Conservation (phyloP, 306 rosid genomes). For the Trichosanthes cucumerina region DNA sequence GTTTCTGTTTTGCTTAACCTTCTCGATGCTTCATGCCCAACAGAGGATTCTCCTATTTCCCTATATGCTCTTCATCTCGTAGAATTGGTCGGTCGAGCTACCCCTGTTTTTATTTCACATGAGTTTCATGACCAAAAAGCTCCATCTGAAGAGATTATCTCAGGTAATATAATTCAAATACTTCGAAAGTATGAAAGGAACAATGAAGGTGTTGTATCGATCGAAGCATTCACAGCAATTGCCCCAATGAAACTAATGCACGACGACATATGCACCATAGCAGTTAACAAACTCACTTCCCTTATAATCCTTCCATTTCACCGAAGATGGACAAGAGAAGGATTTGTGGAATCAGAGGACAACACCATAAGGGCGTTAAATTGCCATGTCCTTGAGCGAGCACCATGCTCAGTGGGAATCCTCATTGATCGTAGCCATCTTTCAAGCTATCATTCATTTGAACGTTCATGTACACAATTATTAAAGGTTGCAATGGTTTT, state of each 20-base stretch:
- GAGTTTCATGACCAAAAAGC: conserved; percentile 20
- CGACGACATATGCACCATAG: conserved; percentile 43
- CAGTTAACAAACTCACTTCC: conserved; percentile 29
- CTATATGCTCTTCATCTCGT: conserved; percentile 44
- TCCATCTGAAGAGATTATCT: background rate
- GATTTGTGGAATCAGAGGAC: conserved; percentile 29
- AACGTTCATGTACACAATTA: background rate
- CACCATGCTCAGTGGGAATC: conserved; percentile 56
- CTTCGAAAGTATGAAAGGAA: conserved; percentile 13
- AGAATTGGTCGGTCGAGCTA: conserved; percentile 48
- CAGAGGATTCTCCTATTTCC: conserved; percentile 25
- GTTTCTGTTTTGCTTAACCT: conserved; percentile 42
- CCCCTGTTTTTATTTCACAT: conserved; percentile 54
- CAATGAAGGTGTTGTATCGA: background rate
- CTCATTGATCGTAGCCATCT: conserved; percentile 34
- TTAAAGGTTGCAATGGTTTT: conserved; percentile 32
- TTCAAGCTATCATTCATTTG: conserved; percentile 9
- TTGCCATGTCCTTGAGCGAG: conserved; percentile 23
- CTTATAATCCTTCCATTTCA: conserved; percentile 55
- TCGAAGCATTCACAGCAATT: conserved; percentile 35
- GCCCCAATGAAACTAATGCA: conserved; percentile 42
- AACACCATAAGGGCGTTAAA: conserved; percentile 29
- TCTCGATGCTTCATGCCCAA: conserved; percentile 38
- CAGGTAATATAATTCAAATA: background rate
- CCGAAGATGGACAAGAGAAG: conserved; percentile 29